These are phyloP conservation scores for Trametes cubensis DNA, from an alignment of 768 basidiomycete genomes.

Conservation along the genomic window DNA sequence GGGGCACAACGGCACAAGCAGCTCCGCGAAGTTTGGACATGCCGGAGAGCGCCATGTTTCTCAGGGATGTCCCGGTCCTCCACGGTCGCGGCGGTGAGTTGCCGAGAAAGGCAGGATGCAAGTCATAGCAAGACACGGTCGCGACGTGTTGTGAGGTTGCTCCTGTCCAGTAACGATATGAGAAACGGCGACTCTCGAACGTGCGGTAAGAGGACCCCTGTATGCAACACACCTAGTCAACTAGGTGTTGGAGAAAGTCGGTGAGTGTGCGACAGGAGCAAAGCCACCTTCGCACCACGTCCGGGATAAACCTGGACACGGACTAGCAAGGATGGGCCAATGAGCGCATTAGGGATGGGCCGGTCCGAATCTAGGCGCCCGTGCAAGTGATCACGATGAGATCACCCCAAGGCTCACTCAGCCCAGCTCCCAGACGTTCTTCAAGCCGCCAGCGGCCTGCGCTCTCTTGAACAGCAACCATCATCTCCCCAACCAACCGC, in stretches of 20 bases:
- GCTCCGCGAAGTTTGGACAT: not conserved
- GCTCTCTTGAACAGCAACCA: conserved; percentile 12
- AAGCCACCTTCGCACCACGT: conserved; percentile 2
- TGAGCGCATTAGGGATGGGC: not conserved
- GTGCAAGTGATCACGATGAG: conserved; percentile 15
- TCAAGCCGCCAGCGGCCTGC: conserved; percentile 1
- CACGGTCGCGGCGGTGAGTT: too few species aligned
- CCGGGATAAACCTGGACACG: conserved; percentile 6
- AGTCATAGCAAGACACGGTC: too few species aligned
- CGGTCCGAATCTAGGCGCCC: conserved; percentile 12
- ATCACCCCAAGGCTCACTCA: conserved; percentile 21
- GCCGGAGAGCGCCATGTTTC: not conserved
- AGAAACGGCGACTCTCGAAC: too few species aligned
- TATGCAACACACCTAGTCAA: not conserved
- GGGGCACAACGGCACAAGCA: not conserved
- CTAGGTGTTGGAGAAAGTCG: not conserved
- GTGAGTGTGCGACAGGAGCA: not conserved
- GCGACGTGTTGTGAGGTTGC: too few species aligned
- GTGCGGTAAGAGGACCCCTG: too few species aligned
- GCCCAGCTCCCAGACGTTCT: conserved; percentile 1
- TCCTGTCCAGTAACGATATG: too few species aligned
- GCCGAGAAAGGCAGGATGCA: too few species aligned
- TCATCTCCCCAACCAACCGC: conserved; percentile 21
- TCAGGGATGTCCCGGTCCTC: not conserved
- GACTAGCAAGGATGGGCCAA: not conserved